Percentiles rank a stretch among this genome's conserved stretches.
Conservation (phyloP, 2,329 filamentous ascomycete species). For the Fusarium brevicatenulatum region DNA sequence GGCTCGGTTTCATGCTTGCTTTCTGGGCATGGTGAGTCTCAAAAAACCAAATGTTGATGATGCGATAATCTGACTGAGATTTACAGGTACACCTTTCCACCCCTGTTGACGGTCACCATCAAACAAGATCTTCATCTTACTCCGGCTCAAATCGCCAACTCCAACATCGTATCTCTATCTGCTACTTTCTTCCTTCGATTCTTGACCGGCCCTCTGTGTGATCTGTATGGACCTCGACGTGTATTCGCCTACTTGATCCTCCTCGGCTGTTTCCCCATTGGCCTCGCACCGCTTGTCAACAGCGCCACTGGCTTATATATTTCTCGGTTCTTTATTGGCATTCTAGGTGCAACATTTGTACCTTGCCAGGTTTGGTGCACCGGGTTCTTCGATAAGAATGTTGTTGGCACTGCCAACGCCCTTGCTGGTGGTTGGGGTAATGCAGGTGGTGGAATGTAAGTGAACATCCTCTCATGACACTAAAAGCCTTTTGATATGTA, state of each 20-base stretch:
- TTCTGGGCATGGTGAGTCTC: constrained; percentile 79
- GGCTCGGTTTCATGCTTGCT: constrained; percentile 85
- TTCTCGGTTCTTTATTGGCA: constrained; percentile 82
- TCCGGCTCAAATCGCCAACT: constrained; percentile 80
- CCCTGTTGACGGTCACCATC: constrained; percentile 81
- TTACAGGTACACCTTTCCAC: constrained; percentile 80
- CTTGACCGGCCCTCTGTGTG: constrained; percentile 84
- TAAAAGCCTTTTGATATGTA: not conserved
- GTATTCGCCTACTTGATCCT: constrained; percentile 85
- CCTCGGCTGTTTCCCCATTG: constrained; percentile 81
- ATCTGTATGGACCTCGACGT: constrained; percentile 81
- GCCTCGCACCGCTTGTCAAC: constrained; percentile 80
- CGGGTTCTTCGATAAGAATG: constrained; percentile 91
- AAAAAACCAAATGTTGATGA: not conserved
- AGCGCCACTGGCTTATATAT: constrained; percentile 71
- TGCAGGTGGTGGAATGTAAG: constrained; percentile 79
- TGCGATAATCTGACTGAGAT: constrained; percentile 18
- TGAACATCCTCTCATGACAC: not conserved
- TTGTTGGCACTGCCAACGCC: constrained; percentile 89
- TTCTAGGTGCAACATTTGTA: constrained; percentile 81
- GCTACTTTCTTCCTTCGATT: constrained; percentile 79
- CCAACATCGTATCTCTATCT: constrained; percentile 84
- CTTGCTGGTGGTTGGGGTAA: constrained; percentile 88
- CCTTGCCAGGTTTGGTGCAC: constrained; percentile 94
- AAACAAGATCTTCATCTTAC: constrained; percentile 79